Conservation (phyloP, 768 basidiomycete species). For the Clitopilus passeckerianus region DNA sequence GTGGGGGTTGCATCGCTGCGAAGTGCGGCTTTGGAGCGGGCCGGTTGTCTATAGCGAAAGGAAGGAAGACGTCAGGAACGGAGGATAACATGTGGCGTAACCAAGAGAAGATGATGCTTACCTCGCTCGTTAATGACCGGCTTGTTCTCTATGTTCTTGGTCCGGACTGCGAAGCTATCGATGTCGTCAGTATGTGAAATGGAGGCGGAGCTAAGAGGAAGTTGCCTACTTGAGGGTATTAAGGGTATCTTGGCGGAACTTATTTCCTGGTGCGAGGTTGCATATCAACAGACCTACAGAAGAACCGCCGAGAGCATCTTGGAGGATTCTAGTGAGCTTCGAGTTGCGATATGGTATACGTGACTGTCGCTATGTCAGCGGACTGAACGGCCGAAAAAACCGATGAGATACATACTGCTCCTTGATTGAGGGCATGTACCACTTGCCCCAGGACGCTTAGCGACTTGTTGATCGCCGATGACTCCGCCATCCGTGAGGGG, state of each 20-base stretch:
- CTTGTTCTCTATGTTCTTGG: slow-evolving; percentile 84
- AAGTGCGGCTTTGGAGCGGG: slow-evolving; percentile 59
- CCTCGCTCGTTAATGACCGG: slow-evolving; percentile 76
- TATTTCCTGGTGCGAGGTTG: slow-evolving; percentile 79
- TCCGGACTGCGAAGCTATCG: slow-evolving; percentile 70
- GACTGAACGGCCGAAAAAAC: neutral
- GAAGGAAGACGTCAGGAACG: neutral
- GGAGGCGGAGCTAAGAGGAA: neutral
- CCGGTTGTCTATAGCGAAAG: slow-evolving; percentile 43
- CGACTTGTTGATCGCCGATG: slow-evolving; percentile 86
- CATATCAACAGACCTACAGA: slow-evolving; percentile 81
- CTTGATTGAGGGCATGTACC: slow-evolving; percentile 76
- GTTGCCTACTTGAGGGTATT: slow-evolving; percentile 80
- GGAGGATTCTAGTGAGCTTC: slow-evolving; percentile 82
- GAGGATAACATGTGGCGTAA: neutral
- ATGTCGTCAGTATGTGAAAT: neutral
- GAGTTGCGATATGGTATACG: slow-evolving; percentile 89
- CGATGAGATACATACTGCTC: slow-evolving; percentile 42
- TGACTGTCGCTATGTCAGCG: slow-evolving; percentile 31
- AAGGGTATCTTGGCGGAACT: slow-evolving; percentile 81
- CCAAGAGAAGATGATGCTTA: slow-evolving; percentile 18
- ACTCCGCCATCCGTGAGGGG: slow-evolving; percentile 82
- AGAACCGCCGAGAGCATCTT: slow-evolving; percentile 84
- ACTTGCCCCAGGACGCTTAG: slow-evolving; percentile 85
- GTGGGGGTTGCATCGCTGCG: slow-evolving; percentile 49